Evolutionary conservation across 2,329 filamentous ascomycete species (phyloP).

Genomic region (Colletotrichum chrysophilum): DNA sequence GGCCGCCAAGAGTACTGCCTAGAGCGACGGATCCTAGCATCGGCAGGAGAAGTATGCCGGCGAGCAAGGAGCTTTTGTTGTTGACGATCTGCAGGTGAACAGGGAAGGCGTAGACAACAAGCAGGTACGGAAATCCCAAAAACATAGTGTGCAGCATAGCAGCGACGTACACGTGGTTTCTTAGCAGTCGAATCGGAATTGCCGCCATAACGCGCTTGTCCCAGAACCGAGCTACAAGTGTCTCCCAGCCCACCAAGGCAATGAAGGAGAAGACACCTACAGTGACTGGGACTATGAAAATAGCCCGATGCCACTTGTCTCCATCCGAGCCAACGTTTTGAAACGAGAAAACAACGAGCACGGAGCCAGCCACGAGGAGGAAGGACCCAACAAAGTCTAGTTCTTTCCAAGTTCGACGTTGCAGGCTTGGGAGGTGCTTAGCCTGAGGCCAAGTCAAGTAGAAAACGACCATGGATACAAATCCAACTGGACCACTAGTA

Average conservation of each 20-base stretch:
- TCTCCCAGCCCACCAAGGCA: slow-evolving; percentile 45
- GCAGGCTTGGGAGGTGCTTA: slow-evolving; percentile 40
- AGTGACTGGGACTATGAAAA: slow-evolving; percentile 48
- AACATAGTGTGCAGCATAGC: slow-evolving; percentile 50
- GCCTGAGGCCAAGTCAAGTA: slow-evolving; percentile 54
- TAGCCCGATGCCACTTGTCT: slow-evolving; percentile 44
- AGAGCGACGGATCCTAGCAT: slow-evolving; percentile 55
- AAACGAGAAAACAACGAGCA: slow-evolving; percentile 63
- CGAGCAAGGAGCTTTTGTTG: slow-evolving; percentile 46
- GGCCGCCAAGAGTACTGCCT: slow-evolving; percentile 47
- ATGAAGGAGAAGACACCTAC: slow-evolving; percentile 40
- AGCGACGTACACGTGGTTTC: slow-evolving; percentile 49
- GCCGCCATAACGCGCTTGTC: slow-evolving; percentile 41
- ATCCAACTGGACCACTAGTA: slow-evolving; percentile 55
- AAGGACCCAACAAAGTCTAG: slow-evolving; percentile 59
- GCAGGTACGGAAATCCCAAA: slow-evolving; percentile 54
- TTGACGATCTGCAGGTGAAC: slow-evolving; percentile 56
- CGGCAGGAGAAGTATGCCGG: slow-evolving; percentile 57
- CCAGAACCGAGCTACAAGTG: slow-evolving; percentile 33
- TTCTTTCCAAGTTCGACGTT: slow-evolving; percentile 49
- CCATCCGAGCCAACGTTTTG: slow-evolving; percentile 50
- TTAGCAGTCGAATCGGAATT: slow-evolving; percentile 53
- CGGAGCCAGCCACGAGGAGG: slow-evolving; percentile 57
- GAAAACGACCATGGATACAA: slow-evolving; percentile 51
- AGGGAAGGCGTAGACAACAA: slow-evolving; percentile 55